Base-by-base conservation (phyloP, 2,329 filamentous ascomycete species). In the Colletotrichum filicis region DNA sequence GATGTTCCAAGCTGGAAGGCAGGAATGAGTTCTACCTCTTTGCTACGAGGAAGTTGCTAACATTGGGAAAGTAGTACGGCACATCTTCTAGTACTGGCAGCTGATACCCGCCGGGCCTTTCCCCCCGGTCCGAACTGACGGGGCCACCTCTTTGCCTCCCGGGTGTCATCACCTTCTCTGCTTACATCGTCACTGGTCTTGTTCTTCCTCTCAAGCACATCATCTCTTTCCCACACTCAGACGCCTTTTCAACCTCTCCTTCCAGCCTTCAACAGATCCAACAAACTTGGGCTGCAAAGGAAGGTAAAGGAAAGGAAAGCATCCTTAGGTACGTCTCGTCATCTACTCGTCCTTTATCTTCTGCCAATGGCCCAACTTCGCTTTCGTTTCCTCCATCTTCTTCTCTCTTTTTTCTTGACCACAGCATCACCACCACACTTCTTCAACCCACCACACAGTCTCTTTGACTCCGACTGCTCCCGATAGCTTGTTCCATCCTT, bases 401-500 rank as follows among this genome's bases (percentile, higher is more conserved):
- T 42, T 61, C 63, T 61, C n/a, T 53, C 56, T 67, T 64, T 64
- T 68, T 62, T 71, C 70, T 58, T 30, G 58, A 60, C 80, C 81
- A 83, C 82, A 88, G 82, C 86, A 89, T 86, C 86, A 82, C 82
- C 84, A 80, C 79, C 61, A 52, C 71, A 62, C 65, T 62, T 74
- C 61, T 70, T 62, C 73, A 49, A 82, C 80, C 79, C 82, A 66
- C 62, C 61, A 46, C 66, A 56, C 62, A 82, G 79, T 84, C 84
- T 85, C 84, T 86, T 85, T 77, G 80, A 80, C 79, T 78, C 77
- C 73, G 49, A 77, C 90, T 89, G 88, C 87, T 88, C 82, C 68
- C 58, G 84, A 86, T 89, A 89, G 86, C 87, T 88, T 83, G 85
- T 85, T 86, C 87, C 86, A 88, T 89, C 85, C 87, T 87, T 85